phyloP scores from a whole-genome alignment of 1,284 basidiomycete species.

The Takashimella tepidaria region DNA sequence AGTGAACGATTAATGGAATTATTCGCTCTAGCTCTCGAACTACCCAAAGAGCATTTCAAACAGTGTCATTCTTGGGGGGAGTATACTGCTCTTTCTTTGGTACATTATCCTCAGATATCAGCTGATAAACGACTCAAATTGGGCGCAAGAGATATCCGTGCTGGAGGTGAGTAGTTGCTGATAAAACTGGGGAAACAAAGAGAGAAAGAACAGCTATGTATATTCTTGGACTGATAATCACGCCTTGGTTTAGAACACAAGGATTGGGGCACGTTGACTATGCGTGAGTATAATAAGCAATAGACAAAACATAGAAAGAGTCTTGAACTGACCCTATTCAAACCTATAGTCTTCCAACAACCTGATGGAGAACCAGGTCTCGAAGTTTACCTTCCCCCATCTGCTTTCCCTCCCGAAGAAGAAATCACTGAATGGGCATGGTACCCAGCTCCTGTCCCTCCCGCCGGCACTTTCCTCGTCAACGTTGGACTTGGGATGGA shows the following conservation, averaged over 20 bases:
- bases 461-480: constrained; percentile 20
- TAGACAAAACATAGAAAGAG: no score
- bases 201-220: not conserved
- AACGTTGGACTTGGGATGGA: constrained; percentile 27
- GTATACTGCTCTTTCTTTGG: constrained; percentile 20
- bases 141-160: constrained; percentile 17
- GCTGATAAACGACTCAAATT: constrained; percentile 3
- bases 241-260: constrained; percentile 15
- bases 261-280: constrained; percentile 25
- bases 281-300: constrained; percentile 16
- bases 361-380: constrained; percentile 20
- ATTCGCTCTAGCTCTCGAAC: constrained; percentile 20
- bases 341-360: constrained; percentile 17
- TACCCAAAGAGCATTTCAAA: constrained; percentile 18
- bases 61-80: constrained; percentile 19
- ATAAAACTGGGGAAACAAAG: no score
- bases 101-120: constrained; percentile 18
- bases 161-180: constrained; percentile 20
- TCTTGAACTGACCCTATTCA: not conserved
- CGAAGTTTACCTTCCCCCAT: constrained; percentile 18
- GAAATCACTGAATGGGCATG: constrained; percentile 8
- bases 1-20: constrained; percentile 18
- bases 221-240: not conserved
- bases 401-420: not conserved
- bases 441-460: constrained; percentile 21